A percentile compares a stretch with the other conserved stretches of the same genome.
Conservation (phyloP, 208 protist genomes). For the Wallacemonas sp. region DNA sequence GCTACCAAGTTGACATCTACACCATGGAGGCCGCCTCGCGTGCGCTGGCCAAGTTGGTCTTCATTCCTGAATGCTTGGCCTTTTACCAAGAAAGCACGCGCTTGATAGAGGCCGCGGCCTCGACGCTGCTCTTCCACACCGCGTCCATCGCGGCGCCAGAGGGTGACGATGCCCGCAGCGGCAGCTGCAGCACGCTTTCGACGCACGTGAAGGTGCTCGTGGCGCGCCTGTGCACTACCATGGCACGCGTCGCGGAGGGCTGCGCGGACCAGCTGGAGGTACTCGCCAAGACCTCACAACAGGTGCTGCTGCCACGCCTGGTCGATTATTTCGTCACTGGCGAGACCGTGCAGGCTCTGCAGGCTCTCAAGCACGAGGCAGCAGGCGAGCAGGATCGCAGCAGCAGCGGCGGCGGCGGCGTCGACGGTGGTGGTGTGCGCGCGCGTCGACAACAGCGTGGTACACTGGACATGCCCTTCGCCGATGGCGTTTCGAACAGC, state of each 20-base stretch:
- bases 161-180: constrained; percentile 19
- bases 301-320: constrained; percentile 7
- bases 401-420: neutral
- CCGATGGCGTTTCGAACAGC: constrained; percentile 14
- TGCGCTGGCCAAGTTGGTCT: constrained; percentile 69
- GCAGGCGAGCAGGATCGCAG: neutral
- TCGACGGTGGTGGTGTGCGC: neutral
- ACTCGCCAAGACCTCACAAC: constrained; percentile 25
- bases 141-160: constrained; percentile 17
- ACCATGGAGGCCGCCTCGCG: constrained; percentile 62
- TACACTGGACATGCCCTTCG: neutral
- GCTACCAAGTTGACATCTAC: constrained; percentile 22
- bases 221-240: constrained; percentile 37
- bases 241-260: constrained; percentile 42
- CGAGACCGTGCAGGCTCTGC: constrained; percentile 4
- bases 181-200: constrained; percentile 24
- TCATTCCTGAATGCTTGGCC: constrained; percentile 44
- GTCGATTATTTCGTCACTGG: neutral
- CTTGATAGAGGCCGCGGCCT: constrained; percentile 32
- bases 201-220: constrained; percentile 43
- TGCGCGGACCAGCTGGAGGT: constrained; percentile 28
- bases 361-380: constrained; percentile 21
- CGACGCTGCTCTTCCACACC: constrained; percentile 24
- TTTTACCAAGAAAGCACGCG: constrained; percentile 27
- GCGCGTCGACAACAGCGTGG: neutral